These are phyloP conservation scores for Boletus insuetus DNA, from an alignment of 768 basidiomycete genomes.

Conservation along the genomic window DNA sequence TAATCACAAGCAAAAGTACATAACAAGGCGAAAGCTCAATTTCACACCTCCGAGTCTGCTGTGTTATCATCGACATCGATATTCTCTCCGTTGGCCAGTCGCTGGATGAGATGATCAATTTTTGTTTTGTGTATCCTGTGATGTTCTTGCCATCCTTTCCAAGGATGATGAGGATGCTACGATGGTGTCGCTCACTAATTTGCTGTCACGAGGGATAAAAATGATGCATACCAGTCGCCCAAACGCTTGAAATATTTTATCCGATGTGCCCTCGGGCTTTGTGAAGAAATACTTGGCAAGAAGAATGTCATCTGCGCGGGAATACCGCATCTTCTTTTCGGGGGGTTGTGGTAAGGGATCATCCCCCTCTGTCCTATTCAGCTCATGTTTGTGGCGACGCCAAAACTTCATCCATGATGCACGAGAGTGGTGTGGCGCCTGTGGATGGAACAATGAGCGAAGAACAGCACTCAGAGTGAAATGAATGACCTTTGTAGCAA, in stretches of 20 bases:
- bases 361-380: conserved; percentile 61
- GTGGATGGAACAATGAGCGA: conserved; percentile 3
- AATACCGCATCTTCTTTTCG: conserved; percentile 88
- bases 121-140: conserved; percentile 85
- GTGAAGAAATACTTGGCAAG: conserved; percentile 72
- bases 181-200: conserved; percentile 1
- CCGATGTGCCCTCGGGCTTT: conserved; percentile 78
- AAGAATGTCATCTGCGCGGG: conserved; percentile 72
- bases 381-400: conserved; percentile 83
- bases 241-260: conserved; percentile 82
- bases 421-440: conserved; percentile 88
- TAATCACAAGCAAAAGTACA: conserved; percentile 4
- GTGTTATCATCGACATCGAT: conserved; percentile 36
- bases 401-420: conserved; percentile 96
- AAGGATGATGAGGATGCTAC: conserved; percentile 85
- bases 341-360: conserved; percentile 73
- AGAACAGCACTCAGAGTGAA: background rate
- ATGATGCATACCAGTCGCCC: conserved; percentile 54
- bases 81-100: conserved; percentile 55
- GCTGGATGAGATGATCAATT: conserved; percentile 75
- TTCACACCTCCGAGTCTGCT: conserved; percentile 28
- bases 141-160: conserved; percentile 95
- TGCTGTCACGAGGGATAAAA: background rate
- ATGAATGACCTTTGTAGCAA: conserved; percentile 56
- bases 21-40: background rate